Evolutionary conservation across 208 protist species (phyloP).

Genomic region (Trypanosoma cruzi): DNA sequence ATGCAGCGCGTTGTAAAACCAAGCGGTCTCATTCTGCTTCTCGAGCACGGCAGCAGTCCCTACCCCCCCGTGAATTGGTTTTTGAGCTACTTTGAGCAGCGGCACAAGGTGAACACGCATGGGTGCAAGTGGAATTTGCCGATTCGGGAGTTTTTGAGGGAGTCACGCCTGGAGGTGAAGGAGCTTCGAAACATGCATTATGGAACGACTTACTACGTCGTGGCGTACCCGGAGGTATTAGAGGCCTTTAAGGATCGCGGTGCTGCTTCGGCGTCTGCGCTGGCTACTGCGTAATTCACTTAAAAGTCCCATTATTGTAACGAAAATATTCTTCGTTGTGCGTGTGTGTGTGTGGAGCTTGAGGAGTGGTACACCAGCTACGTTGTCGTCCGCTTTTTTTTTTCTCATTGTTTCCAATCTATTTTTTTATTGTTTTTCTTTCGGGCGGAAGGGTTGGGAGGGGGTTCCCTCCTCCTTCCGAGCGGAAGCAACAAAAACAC

Average conservation of each 20-base stretch:
- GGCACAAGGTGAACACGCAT: slow-evolving; percentile 85
- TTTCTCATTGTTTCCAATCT: background rate
- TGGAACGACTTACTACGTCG: slow-evolving; percentile 91
- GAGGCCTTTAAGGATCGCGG: slow-evolving; percentile 62
- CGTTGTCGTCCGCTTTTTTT: background rate
- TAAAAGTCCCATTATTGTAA: background rate
- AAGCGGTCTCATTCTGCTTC: slow-evolving; percentile 86
- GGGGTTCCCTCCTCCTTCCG: too few species aligned
- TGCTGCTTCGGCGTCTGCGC: slow-evolving; percentile 11
- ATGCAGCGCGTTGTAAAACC: slow-evolving; percentile 92
- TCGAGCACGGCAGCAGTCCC: slow-evolving; percentile 86
- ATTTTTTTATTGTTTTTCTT: background rate
- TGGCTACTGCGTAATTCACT: background rate
- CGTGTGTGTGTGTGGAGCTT: too few species aligned
- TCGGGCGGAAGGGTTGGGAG: background rate
- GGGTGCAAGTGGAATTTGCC: slow-evolving; percentile 87
- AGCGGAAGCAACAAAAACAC: too few species aligned
- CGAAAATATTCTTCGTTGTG: too few species aligned
- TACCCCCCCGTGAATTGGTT: slow-evolving; percentile 90
- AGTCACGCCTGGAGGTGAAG: slow-evolving; percentile 79
- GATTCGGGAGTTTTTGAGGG: slow-evolving; percentile 77
- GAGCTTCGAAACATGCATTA: slow-evolving; percentile 91
- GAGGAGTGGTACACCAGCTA: background rate
- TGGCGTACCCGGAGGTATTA: slow-evolving; percentile 83
- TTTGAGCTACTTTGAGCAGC: slow-evolving; percentile 79